A percentile compares a stretch with the other conserved stretches of the same genome.
Conservation (phyloP, 1,139 yeast species). For the Saccharomyces hybrid region DNA sequence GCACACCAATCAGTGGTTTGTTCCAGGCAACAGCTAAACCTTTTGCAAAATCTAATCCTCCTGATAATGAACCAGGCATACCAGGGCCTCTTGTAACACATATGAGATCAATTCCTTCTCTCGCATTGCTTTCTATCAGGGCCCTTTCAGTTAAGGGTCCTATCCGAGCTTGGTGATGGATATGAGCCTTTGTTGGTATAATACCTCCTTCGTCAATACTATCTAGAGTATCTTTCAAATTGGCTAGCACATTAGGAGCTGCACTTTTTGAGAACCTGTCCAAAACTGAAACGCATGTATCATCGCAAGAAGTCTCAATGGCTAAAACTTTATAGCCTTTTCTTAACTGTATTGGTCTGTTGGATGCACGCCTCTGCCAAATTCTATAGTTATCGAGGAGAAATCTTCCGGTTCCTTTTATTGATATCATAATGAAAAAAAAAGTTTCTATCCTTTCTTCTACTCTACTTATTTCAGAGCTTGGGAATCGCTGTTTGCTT, state of each 20-base stretch:
- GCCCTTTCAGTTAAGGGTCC: constrained; percentile 40
- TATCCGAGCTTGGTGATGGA: constrained; percentile 60
- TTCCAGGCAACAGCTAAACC: constrained; percentile 76
- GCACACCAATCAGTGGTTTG: constrained; percentile 79
- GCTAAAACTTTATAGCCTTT: constrained; percentile 60
- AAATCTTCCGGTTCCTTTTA: background rate
- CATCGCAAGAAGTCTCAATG: constrained; percentile 92
- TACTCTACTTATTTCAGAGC: background rate
- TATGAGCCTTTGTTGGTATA: constrained; percentile 77
- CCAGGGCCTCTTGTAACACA: constrained; percentile 98
- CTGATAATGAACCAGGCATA: constrained; percentile 81
- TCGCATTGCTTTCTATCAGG: constrained; percentile 33
- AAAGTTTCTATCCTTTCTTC: background rate
- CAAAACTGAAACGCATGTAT: constrained; percentile 77
- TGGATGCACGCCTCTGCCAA: background rate
- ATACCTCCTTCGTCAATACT: constrained; percentile 73
- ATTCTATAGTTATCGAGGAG: background rate
- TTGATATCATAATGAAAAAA: background rate
- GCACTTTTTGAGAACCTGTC: constrained; percentile 37
- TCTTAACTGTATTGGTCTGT: background rate
- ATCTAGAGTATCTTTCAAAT: constrained; percentile 58
- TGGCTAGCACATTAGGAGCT: constrained; percentile 50
- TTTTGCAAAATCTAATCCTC: constrained; percentile 77
- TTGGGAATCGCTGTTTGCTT: background rate
- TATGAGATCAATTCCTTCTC: constrained; percentile 57